phyloP scores from a whole-genome alignment of 179 eudicot genomes.

The Spergularia azorica region DNA sequence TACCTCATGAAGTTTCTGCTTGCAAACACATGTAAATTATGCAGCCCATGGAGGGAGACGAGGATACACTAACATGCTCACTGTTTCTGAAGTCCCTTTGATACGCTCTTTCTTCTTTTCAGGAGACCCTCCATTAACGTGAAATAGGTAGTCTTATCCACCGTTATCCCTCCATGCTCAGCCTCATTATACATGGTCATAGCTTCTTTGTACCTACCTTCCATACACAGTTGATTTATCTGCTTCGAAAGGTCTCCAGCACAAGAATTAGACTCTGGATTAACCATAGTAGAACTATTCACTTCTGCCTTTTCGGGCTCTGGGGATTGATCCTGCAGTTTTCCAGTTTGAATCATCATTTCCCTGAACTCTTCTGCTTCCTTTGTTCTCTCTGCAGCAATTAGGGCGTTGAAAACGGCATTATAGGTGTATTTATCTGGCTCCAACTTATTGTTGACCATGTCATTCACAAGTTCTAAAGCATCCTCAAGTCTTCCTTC shows the following conservation, averaged over 20 bases:
- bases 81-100: conserved; percentile 27
- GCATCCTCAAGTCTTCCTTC: conserved; percentile 69
- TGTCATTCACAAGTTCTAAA: conserved; percentile 50
- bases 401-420: conserved; percentile 54
- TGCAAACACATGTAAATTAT: neutral
- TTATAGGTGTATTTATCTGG: conserved; percentile 66
- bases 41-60: conserved; percentile 1
- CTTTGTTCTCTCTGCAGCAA: conserved; percentile 43
- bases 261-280: conserved; percentile 38
- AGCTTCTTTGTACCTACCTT: conserved; percentile 67
- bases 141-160: conserved; percentile 55
- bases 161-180: conserved; percentile 43
- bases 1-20: conserved; percentile 20
- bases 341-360: conserved; percentile 37
- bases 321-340: conserved; percentile 22
- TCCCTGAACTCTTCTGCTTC: conserved; percentile 65
- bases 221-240: conserved; percentile 54
- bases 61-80: neutral
- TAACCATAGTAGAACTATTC: conserved; percentile 20
- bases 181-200: conserved; percentile 56
- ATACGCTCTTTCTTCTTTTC: conserved; percentile 46
- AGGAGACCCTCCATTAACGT: conserved; percentile 69
- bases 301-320: conserved; percentile 30
- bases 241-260: conserved; percentile 45
- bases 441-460: conserved; percentile 59